Base-by-base conservation (phyloP, 371 early-diverging fungal genomes). In the Mortierella sp. region DNA sequence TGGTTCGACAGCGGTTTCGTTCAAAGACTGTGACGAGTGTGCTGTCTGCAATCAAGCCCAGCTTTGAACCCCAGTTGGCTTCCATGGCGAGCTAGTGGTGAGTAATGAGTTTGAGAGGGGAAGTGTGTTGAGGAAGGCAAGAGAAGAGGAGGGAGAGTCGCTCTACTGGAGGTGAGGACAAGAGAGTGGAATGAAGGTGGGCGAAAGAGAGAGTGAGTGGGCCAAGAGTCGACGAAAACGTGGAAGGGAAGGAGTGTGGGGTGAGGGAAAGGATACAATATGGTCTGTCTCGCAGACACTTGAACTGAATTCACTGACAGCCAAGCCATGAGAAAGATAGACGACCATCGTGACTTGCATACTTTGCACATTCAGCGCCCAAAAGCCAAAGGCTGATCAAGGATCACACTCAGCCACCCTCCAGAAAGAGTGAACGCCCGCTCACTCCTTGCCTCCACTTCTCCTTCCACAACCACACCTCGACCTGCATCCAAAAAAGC, bases 1-100 rank as follows among this genome's bases (percentile, higher is more conserved):
- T 85, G 46, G 90, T 88, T 68, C 86, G 89, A 73, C 93, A 89
- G 72, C 92, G 86, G 84, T 93, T 93, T 29, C 92, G 84, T 83
- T 95, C 95, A 76, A 90, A 90, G 27, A 94, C 89, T 38, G 89
- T 89, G 10, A 92, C 85, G 18, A 93, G 78, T 21, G 93, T 92
- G 80, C 93, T 93, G 75, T 94, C 94, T 12, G 92, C 92, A 68
- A 94, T 84, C 68, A 91, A 78, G 70, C 90, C 90, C 27, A 92
- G 88, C 70, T 89, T 89, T 48, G 91, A 89, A 73, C 90, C 91
- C 72, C 91, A 89, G 72, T 88, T 91, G 73, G 89, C 82, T 74
- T 93, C 92, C 93, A 91, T 92, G 77, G 55, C 78, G 70, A 51
- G 10, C 12, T 11, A 46, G 48, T 46, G 14, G 48, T 46, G 48